These are phyloP conservation scores for Triangularia verruculosa DNA, from an alignment of 2,329 filamentous ascomycete species.

Conservation along the genomic window DNA sequence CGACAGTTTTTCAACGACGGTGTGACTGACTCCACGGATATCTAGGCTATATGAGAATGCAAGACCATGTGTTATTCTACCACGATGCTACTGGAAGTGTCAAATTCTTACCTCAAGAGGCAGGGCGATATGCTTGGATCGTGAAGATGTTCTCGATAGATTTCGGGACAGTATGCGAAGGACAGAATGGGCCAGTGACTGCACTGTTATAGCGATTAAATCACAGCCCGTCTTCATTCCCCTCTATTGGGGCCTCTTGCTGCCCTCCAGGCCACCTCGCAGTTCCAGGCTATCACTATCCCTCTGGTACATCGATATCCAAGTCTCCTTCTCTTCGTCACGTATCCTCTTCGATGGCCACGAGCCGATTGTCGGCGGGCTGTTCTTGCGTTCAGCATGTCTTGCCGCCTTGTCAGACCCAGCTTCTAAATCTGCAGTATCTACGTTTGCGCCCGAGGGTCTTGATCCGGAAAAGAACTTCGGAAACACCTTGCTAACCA, in stretches of 20 bases:
- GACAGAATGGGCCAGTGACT: no score
- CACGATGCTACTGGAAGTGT: not conserved
- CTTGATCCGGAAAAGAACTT: not conserved
- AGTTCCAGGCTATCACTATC: not conserved
- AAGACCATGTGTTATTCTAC: not conserved
- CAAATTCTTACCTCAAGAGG: not conserved
- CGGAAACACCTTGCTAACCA: slow-evolving; percentile 31
- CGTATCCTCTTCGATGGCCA: slow-evolving; percentile 3
- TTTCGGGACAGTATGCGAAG: not conserved
- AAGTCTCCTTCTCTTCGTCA: not conserved
- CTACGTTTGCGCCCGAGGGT: not conserved
- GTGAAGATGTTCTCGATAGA: not conserved
- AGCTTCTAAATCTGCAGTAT: not conserved
- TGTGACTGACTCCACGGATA: not conserved
- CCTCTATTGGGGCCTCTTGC: no score
- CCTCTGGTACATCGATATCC: not conserved
- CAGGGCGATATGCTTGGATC: not conserved
- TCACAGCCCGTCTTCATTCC: not conserved
- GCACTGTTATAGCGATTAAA: not conserved
- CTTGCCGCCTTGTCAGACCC: not conserved
- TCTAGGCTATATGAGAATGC: not conserved
- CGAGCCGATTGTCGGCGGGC: slow-evolving; percentile 20
- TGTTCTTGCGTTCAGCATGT: not conserved
- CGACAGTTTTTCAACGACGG: not conserved
- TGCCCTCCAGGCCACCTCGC: not conserved